Conservation (phyloP, 2,329 filamentous ascomycete species). For the Cladophialophora psammophila region DNA sequence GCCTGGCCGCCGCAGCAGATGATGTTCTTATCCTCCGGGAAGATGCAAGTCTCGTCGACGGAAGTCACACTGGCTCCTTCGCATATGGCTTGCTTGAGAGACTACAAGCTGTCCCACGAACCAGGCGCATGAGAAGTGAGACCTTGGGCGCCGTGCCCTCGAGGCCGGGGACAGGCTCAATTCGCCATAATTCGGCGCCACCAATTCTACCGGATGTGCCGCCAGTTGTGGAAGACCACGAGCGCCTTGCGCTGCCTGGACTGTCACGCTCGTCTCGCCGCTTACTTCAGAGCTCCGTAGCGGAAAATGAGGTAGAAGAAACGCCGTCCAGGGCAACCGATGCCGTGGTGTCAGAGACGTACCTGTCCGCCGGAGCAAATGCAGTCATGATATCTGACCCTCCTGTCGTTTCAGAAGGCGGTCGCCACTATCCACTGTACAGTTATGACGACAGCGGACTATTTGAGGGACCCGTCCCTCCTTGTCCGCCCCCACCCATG, state of each 20-base stretch:
- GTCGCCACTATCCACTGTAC: constrained; percentile 37
- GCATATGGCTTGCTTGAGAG: constrained; percentile 50
- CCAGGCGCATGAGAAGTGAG: constrained; percentile 22
- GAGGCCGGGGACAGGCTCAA: constrained; percentile 19
- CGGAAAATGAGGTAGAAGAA: constrained; percentile 12
- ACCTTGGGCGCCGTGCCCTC: constrained; percentile 2
- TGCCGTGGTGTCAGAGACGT: constrained; percentile 39
- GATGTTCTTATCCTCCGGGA: constrained; percentile 50
- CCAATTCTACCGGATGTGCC: constrained; percentile 7
- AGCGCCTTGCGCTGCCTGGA: neutral
- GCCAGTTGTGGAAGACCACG: constrained; percentile 11
- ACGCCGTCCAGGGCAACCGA: constrained; percentile 27
- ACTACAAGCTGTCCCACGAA: constrained; percentile 36
- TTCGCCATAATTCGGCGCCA: constrained; percentile 27
- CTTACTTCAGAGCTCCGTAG: constrained; percentile 17
- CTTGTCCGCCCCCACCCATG: constrained; percentile 4
- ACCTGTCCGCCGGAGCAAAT: constrained; percentile 38
- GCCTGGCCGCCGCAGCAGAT: constrained; percentile 43
- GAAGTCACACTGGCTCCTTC: constrained; percentile 46
- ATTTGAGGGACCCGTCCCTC: constrained; percentile 27
- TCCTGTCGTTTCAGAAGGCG: constrained; percentile 35
- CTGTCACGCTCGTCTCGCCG: constrained; percentile 19
- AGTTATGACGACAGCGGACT: constrained; percentile 37
- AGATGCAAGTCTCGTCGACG: constrained; percentile 49
- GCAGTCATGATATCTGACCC: constrained; percentile 32